phyloP scores from a whole-genome alignment of 2,329 filamentous ascomycete species.

The Bertia moriformis region DNA sequence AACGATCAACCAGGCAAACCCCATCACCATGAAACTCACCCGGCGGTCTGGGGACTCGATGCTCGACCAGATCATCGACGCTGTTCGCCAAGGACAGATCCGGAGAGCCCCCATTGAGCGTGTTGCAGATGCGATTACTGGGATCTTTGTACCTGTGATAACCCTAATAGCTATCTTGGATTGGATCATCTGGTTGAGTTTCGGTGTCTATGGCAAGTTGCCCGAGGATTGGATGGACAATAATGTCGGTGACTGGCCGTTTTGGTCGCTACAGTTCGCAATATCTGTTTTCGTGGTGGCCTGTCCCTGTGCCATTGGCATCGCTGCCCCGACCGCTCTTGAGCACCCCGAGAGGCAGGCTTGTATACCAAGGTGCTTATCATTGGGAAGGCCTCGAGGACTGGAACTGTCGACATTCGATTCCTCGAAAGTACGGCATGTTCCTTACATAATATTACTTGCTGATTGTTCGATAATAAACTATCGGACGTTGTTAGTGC shows the following conservation, averaged over 20 bases:
- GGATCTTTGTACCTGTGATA: conserved; percentile 64
- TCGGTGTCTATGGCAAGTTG: conserved; percentile 44
- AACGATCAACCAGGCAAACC: conserved; percentile 56
- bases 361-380: too few relatives aligned
- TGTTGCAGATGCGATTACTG: conserved; percentile 57
- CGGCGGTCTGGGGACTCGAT: conserved; percentile 55
- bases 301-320: conserved; percentile 44
- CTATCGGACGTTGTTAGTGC: too few relatives aligned
- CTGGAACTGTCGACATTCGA: too few relatives aligned
- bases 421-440: too few relatives aligned
- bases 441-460: too few relatives aligned
- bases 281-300: conserved; percentile 47
- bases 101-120: conserved; percentile 63
- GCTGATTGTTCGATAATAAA: too few relatives aligned
- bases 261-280: conserved; percentile 66
- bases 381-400: too few relatives aligned
- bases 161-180: conserved; percentile 55
- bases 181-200: conserved; percentile 56
- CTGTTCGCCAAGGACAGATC: conserved; percentile 65
- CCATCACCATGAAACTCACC: conserved; percentile 48
- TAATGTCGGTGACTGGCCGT: conserved; percentile 47
- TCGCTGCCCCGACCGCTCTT: conserved; percentile 26
- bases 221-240: conserved; percentile 38
- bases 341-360: too few relatives aligned
- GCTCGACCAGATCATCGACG: conserved; percentile 66